Evolutionary conservation across 192 early-diverging fungal species (phyloP).

Genomic region (Coemansia sp.): DNA sequence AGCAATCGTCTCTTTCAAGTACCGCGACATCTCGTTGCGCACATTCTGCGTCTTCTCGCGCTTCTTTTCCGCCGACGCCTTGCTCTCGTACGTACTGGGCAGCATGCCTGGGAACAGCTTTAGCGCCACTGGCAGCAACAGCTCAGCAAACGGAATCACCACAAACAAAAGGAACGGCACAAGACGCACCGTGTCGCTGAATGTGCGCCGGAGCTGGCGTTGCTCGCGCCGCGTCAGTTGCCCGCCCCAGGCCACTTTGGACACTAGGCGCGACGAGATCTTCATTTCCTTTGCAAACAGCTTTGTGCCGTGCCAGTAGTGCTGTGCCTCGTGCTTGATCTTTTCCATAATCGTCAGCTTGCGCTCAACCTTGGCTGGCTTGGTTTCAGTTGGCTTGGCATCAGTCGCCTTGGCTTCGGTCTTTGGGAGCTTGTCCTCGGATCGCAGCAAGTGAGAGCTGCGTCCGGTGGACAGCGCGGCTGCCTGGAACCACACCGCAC

Average conservation of each 20-base stretch:
- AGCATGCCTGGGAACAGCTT: constrained; percentile 97
- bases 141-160: constrained; percentile 92
- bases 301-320: constrained; percentile 93
- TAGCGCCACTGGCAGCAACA: constrained; percentile 86
- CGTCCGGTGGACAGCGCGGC: constrained; percentile 30
- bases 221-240: constrained; percentile 82
- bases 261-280: constrained; percentile 76
- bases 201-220: constrained; percentile 84
- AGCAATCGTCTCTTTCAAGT: constrained; percentile 92
- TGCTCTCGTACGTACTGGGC: constrained; percentile 93
- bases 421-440: background rate
- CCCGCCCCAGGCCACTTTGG: constrained; percentile 72
- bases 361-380: constrained; percentile 3
- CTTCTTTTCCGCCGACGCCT: constrained; percentile 84
- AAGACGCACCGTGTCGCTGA: constrained; percentile 80
- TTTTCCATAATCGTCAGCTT: constrained; percentile 70
- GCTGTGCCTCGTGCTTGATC: constrained; percentile 84
- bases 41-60: constrained; percentile 87
- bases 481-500: constrained; percentile 33
- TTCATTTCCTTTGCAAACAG: constrained; percentile 84
- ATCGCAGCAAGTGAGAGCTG: constrained; percentile 9
- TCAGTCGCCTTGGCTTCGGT: background rate
- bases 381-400: constrained; percentile 7
- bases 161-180: constrained; percentile 92
- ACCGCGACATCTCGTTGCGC: constrained; percentile 91